These are phyloP conservation scores for Penicillium sp. DNA, from an alignment of 2,329 filamentous ascomycete species.

Conservation along the genomic window DNA sequence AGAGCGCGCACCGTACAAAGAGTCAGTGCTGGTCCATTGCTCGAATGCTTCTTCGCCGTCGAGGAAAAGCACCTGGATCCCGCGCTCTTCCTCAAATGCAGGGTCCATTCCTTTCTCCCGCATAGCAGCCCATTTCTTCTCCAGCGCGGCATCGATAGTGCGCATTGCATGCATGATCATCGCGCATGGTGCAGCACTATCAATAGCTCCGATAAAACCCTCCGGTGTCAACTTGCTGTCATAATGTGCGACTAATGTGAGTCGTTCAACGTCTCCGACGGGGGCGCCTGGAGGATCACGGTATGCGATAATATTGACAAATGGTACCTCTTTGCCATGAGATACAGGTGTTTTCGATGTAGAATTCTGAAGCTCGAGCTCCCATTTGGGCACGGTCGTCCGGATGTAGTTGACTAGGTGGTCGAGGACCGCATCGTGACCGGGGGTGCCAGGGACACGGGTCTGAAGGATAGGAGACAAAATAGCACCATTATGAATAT, in stretches of 20 bases:
- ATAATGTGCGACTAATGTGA: constrained; percentile 92
- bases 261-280: constrained; percentile 70
- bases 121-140: constrained; percentile 78
- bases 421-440: constrained; percentile 68
- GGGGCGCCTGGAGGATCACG: constrained; percentile 82
- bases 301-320: constrained; percentile 81
- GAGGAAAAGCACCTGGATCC: constrained; percentile 83
- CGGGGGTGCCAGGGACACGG: constrained; percentile 82
- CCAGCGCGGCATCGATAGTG: constrained; percentile 75
- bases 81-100: constrained; percentile 69
- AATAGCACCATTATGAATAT: constrained; percentile 72
- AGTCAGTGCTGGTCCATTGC: constrained; percentile 76
- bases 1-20: constrained; percentile 80
- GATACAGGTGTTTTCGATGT: constrained; percentile 78
- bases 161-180: constrained; percentile 82
- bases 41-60: constrained; percentile 94
- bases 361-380: constrained; percentile 82
- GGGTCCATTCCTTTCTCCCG: constrained; percentile 54
- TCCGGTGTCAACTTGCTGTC: constrained; percentile 77
- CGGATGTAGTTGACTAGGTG: constrained; percentile 85
- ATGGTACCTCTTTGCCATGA: constrained; percentile 69
- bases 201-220: constrained; percentile 90
- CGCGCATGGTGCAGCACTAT: constrained; percentile 91
- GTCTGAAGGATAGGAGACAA: constrained; percentile 84
- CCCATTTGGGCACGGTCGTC: constrained; percentile 73